Evolutionary conservation across 768 basidiomycete species (phyloP).

Genomic region (Kwoniella sp.): DNA sequence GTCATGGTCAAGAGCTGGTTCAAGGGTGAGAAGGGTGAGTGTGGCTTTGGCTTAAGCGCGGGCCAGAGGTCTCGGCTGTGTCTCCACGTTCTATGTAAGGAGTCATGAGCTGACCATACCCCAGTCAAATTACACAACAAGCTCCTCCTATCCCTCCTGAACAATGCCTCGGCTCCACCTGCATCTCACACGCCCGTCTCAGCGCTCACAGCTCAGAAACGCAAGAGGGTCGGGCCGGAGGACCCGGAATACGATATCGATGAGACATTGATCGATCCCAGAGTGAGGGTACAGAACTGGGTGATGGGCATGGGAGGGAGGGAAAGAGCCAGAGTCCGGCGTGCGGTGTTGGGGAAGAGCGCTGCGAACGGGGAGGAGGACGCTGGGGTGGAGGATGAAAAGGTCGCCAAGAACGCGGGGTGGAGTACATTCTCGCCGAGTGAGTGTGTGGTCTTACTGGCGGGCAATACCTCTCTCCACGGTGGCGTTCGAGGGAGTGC

Average conservation of each 20-base stretch:
- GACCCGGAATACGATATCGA: conserved; percentile 35
- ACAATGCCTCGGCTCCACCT: conserved; percentile 29
- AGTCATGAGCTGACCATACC: background rate
- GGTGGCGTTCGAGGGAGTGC: background rate
- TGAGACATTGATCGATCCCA: conserved; percentile 27
- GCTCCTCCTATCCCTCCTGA: conserved; percentile 32
- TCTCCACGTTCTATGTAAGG: too few species aligned
- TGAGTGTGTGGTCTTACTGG: conserved; percentile 8
- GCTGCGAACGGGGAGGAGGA: conserved; percentile 14
- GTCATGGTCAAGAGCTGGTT: conserved; percentile 36
- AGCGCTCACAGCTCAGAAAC: conserved; percentile 10
- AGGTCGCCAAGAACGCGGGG: conserved; percentile 9
- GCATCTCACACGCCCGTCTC: conserved; percentile 5
- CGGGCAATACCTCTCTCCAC: background rate
- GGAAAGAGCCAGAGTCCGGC: conserved; percentile 26
- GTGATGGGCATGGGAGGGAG: conserved; percentile 21
- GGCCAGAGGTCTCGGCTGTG: too few species aligned
- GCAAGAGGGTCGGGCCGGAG: conserved; percentile 19
- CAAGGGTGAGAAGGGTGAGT: conserved; percentile 38
- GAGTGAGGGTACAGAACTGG: conserved; percentile 26
- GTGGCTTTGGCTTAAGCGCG: background rate
- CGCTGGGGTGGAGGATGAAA: conserved; percentile 18
- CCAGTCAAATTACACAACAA: conserved; percentile 37
- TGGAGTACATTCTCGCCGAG: conserved; percentile 14
- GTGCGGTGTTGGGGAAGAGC: conserved; percentile 18